Evolutionary conservation across 306 rosid species (phyloP), one percentile per base, ranked within the genome.

Genomic region (Begonia masoniana): DNA sequence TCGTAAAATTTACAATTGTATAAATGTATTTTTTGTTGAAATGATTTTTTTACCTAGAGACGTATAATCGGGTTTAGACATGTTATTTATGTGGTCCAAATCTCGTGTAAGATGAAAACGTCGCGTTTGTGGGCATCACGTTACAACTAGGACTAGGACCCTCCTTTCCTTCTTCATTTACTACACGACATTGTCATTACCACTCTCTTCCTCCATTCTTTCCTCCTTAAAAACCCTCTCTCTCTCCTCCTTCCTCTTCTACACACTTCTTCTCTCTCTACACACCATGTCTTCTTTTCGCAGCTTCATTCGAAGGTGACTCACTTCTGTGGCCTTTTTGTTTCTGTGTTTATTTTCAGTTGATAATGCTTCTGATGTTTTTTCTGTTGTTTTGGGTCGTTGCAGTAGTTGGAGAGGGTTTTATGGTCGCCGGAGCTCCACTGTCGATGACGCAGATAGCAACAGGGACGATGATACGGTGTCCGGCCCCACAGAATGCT

Each of bases 231-330:
- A 15, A 13, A 19, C 47, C 9, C 55, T 7, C 56, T 24, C 63
- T 51, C 57, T 24, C 51, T 49, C 54, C 46, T 14, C 24, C 26
- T 43, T 31, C 31, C 54, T 31, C 71, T 74, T 78, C 82, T 79
- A 82, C 85, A 94, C 69, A 80, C 77, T 15, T 62, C 53, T 62
- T 54, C 67, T 63, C 75, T 52, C 21, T 64, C 63, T 42, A 42
- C 51, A 74, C 62, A 68, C 64, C 89, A 89, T 89, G 97, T 70
- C 73, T 54, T 65, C 68, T 73, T 54, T 41, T 41, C 69, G 73
- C 65, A 48, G 54, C 72, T 60, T 76, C 76, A 71, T 78, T 62
- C 58, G 74, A 60, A 58, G 94, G 91, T 87, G 26, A 6, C 10
- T 13, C 13, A 7, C 39, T 31, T 31, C 9, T 31, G 8, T 7